These are phyloP conservation scores for Coemansia sp. DNA, from an alignment of 192 early-diverging fungal genomes.

Conservation along the genomic window DNA sequence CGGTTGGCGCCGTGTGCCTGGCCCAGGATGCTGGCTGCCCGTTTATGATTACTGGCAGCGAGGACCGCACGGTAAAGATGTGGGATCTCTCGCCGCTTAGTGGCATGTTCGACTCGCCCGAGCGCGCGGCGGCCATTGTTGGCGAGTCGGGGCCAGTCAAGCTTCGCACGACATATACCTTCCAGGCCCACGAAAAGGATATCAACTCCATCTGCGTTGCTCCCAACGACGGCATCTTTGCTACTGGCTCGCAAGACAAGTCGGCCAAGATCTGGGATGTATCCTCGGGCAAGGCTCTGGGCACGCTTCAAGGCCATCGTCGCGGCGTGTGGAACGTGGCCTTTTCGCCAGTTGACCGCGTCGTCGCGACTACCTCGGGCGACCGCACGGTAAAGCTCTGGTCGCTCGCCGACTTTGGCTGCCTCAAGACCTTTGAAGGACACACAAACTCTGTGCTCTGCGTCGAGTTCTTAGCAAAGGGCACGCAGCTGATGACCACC, in stretches of 20 bases:
- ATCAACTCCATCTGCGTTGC: slow-evolving; percentile 93
- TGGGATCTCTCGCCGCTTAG: slow-evolving; percentile 78
- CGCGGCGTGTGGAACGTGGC: slow-evolving; percentile 94
- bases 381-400: slow-evolving; percentile 97
- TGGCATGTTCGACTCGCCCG: slow-evolving; percentile 22
- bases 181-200: slow-evolving; percentile 96
- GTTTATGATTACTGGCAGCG: slow-evolving; percentile 85
- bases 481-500: slow-evolving; percentile 84
- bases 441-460: slow-evolving; percentile 96
- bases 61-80: slow-evolving; percentile 94
- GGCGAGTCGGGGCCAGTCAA: slow-evolving; percentile 20
- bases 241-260: slow-evolving; percentile 95
- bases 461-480: slow-evolving; percentile 81
- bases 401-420: slow-evolving; percentile 85
- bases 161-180: slow-evolving; percentile 74
- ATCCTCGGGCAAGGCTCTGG: slow-evolving; percentile 77
- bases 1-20: slow-evolving; percentile 87
- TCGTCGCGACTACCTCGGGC: slow-evolving; percentile 87
- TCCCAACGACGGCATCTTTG: slow-evolving; percentile 92
- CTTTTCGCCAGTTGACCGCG: slow-evolving; percentile 97
- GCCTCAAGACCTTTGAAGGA: slow-evolving; percentile 96
- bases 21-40: slow-evolving; percentile 61
- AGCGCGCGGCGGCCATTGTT: slow-evolving; percentile 1
- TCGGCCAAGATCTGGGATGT: slow-evolving; percentile 90
- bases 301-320: slow-evolving; percentile 87